A percentile compares a stretch with the other conserved stretches of the same genome.
Evolutionary conservation across 2,329 filamentous ascomycete species (phyloP).

Genomic region (Monilinia polystroma): DNA sequence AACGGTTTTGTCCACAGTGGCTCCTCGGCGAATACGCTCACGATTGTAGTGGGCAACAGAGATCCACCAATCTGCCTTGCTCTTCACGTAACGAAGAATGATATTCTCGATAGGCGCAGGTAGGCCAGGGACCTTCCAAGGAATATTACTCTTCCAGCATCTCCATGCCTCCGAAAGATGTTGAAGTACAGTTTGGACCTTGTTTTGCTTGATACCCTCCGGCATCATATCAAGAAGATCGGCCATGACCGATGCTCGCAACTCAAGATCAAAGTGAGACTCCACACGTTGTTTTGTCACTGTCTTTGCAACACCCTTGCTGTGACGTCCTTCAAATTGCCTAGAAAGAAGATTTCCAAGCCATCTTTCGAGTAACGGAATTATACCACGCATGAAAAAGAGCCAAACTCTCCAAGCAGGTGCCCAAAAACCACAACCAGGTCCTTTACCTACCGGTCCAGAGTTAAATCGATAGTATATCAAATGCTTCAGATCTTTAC

Average conservation of each 20-base stretch:
- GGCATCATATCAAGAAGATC: constrained; percentile 99
- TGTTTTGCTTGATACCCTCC: constrained; percentile 98
- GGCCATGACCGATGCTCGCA: constrained; percentile 97
- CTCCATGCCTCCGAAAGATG: constrained; percentile 98
- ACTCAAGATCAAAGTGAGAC: constrained; percentile 95
- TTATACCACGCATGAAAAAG: constrained; percentile 98
- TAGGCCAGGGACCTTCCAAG: constrained; percentile 96
- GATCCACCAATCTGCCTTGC: constrained; percentile 99
- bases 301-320: constrained; percentile 97
- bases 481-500: constrained; percentile 97
- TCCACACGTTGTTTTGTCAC: constrained; percentile 99
- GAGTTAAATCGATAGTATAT: constrained; percentile 99
- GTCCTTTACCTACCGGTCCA: constrained; percentile 92
- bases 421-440: constrained; percentile 98
- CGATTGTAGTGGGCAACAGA: constrained; percentile 98
- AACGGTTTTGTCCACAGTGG: constrained; percentile 97
- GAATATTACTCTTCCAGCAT: constrained; percentile 99
- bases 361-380: constrained; percentile 94
- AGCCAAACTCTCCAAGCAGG: constrained; percentile 98
- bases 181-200: constrained; percentile 95
- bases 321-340: constrained; percentile 97
- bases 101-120: constrained; percentile 98
- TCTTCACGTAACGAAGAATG: constrained; percentile 97
- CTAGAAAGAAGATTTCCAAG: constrained; percentile 93
- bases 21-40: constrained; percentile 92